phyloP scores from a whole-genome alignment of 176 grass and related monocot genomes.

The Oryza nivara region DNA sequence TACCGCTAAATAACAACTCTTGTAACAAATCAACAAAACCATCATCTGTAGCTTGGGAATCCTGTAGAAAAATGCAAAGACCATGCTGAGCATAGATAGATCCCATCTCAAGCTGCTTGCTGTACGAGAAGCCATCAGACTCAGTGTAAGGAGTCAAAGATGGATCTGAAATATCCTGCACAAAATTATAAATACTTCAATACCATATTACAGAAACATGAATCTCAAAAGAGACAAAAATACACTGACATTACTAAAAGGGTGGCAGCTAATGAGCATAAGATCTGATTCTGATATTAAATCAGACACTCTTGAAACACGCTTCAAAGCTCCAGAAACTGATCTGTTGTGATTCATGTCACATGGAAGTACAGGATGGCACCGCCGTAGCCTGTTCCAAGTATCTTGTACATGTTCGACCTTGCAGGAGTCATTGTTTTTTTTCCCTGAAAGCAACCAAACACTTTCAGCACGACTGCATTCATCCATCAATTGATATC shows the following conservation, averaged over 20 bases:
- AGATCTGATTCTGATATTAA: conserved; percentile 85
- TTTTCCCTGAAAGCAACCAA: conserved; percentile 49
- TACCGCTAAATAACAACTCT: conserved; percentile 71
- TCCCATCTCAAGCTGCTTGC: conserved; percentile 71
- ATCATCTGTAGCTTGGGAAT: conserved; percentile 39
- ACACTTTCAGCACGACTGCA: conserved; percentile 75
- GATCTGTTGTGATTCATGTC: conserved; percentile 53
- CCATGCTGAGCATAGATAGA: conserved; percentile 84
- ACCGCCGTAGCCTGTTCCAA: conserved; percentile 71
- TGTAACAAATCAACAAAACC: conserved; percentile 50
- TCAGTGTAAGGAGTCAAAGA: conserved; percentile 54
- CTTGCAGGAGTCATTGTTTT: conserved; percentile 44
- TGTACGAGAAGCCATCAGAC: conserved; percentile 65
- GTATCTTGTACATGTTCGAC: conserved; percentile 65
- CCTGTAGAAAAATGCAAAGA: conserved; percentile 61
- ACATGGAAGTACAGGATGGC: conserved; percentile 49
- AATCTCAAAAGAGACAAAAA: conserved; percentile 31
- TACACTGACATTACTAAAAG: conserved; percentile 62
- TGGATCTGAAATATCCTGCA: conserved; percentile 78
- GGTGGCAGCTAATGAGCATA: conserved; percentile 61
- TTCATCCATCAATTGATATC: conserved; percentile 86
- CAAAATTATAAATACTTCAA: conserved; percentile 43
- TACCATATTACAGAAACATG: conserved; percentile 27
- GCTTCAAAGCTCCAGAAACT: conserved; percentile 56
- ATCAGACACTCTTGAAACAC: conserved; percentile 59